Evolutionary conservation across 352 stramenopile genomes (phyloP).

Genomic region (Phytophthora boehmeriae): DNA sequence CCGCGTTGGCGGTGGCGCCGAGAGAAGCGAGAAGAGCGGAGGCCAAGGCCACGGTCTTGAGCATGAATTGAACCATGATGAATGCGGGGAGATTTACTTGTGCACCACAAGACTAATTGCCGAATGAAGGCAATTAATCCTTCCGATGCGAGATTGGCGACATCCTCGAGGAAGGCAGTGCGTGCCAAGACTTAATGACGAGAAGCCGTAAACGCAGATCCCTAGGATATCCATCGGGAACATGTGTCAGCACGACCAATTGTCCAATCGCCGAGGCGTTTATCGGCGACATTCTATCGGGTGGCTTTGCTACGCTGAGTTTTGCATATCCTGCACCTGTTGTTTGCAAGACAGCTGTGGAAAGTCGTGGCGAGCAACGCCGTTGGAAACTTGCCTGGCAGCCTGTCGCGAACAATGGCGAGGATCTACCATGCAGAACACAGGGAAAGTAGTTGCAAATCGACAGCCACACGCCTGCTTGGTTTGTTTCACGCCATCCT

Average conservation of each 20-base stretch:
- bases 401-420: not conserved
- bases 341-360: slow-evolving; percentile 1
- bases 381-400: too few species aligned
- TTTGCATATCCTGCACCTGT: too few species aligned
- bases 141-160: too few species aligned
- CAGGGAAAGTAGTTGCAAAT: too few species aligned
- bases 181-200: too few species aligned
- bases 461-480: too few species aligned
- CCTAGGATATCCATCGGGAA: not conserved
- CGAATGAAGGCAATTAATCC: slow-evolving; percentile 10
- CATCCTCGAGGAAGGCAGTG: not conserved
- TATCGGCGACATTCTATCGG: not conserved
- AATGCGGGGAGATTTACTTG: slow-evolving; percentile 9
- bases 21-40: slow-evolving; percentile 19
- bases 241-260: not conserved
- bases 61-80: slow-evolving; percentile 23
- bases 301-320: not conserved
- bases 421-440: too few species aligned
- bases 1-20: slow-evolving; percentile 21
- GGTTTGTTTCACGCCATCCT: too few species aligned
- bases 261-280: not conserved
- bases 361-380: not conserved
- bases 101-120: slow-evolving; percentile 20
- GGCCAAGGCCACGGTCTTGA: slow-evolving; percentile 26
- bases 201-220: not conserved